Evolutionary conservation across 257 asterid genomes (phyloP).

Genomic region (Solanum piurae): DNA sequence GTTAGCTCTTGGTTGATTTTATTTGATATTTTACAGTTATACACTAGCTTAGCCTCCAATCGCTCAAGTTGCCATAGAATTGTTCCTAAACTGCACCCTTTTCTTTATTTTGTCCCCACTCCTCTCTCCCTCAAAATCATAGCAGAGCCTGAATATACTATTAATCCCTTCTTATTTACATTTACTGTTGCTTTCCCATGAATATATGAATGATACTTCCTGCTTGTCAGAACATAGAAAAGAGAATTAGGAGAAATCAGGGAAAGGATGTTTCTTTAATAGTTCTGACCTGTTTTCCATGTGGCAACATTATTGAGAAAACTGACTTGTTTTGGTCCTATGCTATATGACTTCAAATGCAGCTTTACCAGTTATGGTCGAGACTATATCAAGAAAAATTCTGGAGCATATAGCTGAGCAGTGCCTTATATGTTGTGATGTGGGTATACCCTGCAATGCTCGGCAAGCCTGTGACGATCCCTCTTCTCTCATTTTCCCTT

Average conservation of each 20-base stretch:
- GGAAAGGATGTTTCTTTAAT: neutral
- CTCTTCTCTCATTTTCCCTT: conserved; percentile 77
- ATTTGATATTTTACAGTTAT: neutral
- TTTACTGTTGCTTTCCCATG: neutral
- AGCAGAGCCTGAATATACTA: neutral
- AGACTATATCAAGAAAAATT: conserved; percentile 61
- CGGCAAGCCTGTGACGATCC: conserved; percentile 72
- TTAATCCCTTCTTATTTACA: neutral
- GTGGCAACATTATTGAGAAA: neutral
- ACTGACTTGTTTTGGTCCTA: neutral
- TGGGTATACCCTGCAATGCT: conserved; percentile 76
- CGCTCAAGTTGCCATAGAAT: neutral
- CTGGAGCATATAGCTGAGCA: conserved; percentile 74
- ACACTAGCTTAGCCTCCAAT: neutral
- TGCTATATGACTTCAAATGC: conserved; percentile 16
- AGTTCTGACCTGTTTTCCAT: neutral
- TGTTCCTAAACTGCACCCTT: neutral
- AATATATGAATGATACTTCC: neutral
- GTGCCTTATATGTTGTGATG: conserved; percentile 88
- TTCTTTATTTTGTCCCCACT: neutral
- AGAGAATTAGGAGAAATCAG: neutral
- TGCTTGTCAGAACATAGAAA: neutral
- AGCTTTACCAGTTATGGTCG: conserved; percentile 87
- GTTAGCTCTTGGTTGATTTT: neutral
- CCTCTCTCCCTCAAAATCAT: neutral